Evolutionary conservation across 1,139 yeast species (phyloP).

Genomic region (Taphrina wiesneri): DNA sequence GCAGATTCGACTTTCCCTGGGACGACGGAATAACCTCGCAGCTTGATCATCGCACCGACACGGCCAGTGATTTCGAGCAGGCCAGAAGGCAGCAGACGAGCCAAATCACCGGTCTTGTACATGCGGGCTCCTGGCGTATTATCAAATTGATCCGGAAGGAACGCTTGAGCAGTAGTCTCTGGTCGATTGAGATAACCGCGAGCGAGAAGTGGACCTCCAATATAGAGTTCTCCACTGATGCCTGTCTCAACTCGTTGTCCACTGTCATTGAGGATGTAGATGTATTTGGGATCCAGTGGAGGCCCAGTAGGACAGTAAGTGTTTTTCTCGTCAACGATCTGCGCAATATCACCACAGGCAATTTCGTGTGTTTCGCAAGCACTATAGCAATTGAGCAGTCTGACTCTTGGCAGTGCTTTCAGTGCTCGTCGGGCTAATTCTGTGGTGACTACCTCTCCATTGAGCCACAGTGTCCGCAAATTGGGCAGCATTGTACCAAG

Average conservation of each 20-base stretch:
- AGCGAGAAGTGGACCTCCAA: slow-evolving; percentile 41
- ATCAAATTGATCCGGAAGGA: slow-evolving; percentile 30
- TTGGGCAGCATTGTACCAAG: slow-evolving; percentile 4
- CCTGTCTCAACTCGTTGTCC: slow-evolving; percentile 9
- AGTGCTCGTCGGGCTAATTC: slow-evolving; percentile 13
- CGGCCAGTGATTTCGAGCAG: slow-evolving; percentile 40
- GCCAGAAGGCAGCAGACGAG: slow-evolving; percentile 39
- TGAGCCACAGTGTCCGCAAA: slow-evolving; percentile 20
- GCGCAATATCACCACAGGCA: slow-evolving; percentile 25
- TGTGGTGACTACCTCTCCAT: slow-evolving; percentile 27
- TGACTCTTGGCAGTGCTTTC: slow-evolving; percentile 14
- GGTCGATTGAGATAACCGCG: slow-evolving; percentile 39
- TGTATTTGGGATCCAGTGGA: slow-evolving; percentile 17
- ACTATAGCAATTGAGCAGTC: slow-evolving; percentile 24
- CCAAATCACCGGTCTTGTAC: slow-evolving; percentile 42
- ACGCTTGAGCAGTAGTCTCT: slow-evolving; percentile 38
- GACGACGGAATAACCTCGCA: slow-evolving; percentile 64
- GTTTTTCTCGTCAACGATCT: slow-evolving; percentile 5
- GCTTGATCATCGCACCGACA: slow-evolving; percentile 41
- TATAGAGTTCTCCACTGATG: slow-evolving; percentile 40
- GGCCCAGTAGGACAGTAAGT: slow-evolving; percentile 17
- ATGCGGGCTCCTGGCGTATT: slow-evolving; percentile 36
- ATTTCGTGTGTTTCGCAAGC: slow-evolving; percentile 27
- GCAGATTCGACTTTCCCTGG: slow-evolving; percentile 97
- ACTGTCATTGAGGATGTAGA: slow-evolving; percentile 12